Evolutionary conservation across 805 yeast species (phyloP).

Genomic region (Isabelozyma heimii): DNA sequence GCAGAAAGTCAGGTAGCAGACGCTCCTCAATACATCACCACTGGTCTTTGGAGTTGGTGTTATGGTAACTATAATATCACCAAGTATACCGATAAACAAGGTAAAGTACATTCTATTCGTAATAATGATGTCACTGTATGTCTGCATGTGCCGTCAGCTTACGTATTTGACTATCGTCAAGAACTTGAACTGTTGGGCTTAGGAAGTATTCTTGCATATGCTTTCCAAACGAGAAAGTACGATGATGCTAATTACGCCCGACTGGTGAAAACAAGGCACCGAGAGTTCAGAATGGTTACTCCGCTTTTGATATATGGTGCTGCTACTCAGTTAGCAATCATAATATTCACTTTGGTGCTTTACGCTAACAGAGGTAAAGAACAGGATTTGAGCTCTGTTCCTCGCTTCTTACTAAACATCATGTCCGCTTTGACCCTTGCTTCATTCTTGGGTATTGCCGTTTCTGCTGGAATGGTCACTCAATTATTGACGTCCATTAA

Average conservation of each 20-base stretch:
- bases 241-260: conserved; percentile 9
- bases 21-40: conserved; percentile 48
- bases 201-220: conserved; percentile 46
- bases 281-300: conserved; percentile 17
- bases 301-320: conserved; percentile 26
- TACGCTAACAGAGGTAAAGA: conserved; percentile 35
- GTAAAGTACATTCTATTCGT: conserved; percentile 8
- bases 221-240: conserved; percentile 27
- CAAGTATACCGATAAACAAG: conserved; percentile 7
- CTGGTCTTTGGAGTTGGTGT: conserved; percentile 45
- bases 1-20: conserved; percentile 43
- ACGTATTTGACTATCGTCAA: conserved; percentile 44
- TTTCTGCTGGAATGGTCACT: conserved; percentile 30
- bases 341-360: conserved; percentile 27
- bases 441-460: conserved; percentile 26
- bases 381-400: conserved; percentile 29
- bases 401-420: conserved; percentile 31
- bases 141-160: conserved; percentile 9
- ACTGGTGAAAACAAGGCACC: conserved; percentile 11
- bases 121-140: conserved; percentile 24
- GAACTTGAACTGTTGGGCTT: conserved; percentile 41
- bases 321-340: conserved; percentile 24
- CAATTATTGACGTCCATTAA: conserved; percentile 20
- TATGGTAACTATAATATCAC: conserved; percentile 36
- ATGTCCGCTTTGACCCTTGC: conserved; percentile 35